A percentile compares a stretch with the other conserved stretches of the same genome.
These are phyloP conservation scores for Neckera pumila DNA, from an alignment of 225 moss, liverwort and hornwort species.

Conservation along the genomic window DNA sequence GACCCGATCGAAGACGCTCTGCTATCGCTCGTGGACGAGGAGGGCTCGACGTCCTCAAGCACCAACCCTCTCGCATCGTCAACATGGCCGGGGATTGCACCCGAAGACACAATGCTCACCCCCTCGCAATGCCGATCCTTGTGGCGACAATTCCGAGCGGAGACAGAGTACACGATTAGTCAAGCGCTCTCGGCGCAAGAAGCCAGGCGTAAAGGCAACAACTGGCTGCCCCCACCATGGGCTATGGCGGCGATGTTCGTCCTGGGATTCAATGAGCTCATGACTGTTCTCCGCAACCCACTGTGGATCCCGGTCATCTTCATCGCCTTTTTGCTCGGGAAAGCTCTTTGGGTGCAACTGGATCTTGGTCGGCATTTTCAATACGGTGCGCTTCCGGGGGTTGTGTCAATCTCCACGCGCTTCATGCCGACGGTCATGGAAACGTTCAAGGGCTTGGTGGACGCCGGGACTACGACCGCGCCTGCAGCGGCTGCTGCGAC, in stretches of 20 bases:
- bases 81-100: conserved; percentile 35
- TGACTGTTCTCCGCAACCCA: conserved; percentile 77
- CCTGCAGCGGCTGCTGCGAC: not conserved
- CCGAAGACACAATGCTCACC: conserved; percentile 50
- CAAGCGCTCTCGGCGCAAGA: conserved; percentile 90
- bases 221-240: conserved; percentile 90
- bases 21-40: conserved; percentile 21
- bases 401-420: conserved; percentile 57
- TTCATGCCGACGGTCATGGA: conserved; percentile 67
- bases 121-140: conserved; percentile 71
- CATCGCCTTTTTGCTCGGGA: conserved; percentile 55
- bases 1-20: conserved; percentile 63
- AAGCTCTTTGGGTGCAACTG: conserved; percentile 77
- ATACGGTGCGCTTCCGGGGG: conserved; percentile 51
- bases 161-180: conserved; percentile 79
- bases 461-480: conserved; percentile 23
- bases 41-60: not conserved
- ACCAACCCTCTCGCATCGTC: conserved; percentile 32
- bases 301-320: conserved; percentile 66
- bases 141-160: conserved; percentile 93
- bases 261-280: conserved; percentile 89
- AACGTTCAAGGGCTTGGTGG: conserved; percentile 57
- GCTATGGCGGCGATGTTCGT: conserved; percentile 72
- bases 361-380: conserved; percentile 63
- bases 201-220: conserved; percentile 45